phyloP scores from a whole-genome alignment of 768 basidiomycete genomes.

The Leccinum variicolor region DNA sequence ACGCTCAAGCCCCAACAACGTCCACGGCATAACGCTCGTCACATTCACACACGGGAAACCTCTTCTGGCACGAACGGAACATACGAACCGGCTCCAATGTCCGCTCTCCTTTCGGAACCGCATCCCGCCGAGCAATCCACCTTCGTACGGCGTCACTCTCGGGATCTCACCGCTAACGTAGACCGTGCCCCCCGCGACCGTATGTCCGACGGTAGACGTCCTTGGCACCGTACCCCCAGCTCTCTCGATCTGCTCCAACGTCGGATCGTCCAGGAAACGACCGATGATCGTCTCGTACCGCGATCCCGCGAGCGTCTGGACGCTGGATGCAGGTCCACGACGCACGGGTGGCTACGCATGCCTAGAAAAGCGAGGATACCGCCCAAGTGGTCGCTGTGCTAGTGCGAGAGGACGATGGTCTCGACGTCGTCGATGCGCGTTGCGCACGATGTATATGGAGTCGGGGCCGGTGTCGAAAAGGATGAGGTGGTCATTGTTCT shows the following conservation, averaged over 20 bases:
- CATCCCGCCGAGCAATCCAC: conserved; percentile 63
- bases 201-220: conserved; percentile 57
- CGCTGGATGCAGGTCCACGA: conserved; percentile 78
- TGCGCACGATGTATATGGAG: conserved; percentile 65
- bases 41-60: too few species aligned
- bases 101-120: conserved; percentile 47
- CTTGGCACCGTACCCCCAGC: conserved; percentile 57
- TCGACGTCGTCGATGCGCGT: conserved; percentile 55
- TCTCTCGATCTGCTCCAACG: conserved; percentile 58
- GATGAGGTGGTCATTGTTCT: conserved; percentile 44
- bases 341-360: conserved; percentile 39
- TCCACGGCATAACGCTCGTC: conserved; percentile 78
- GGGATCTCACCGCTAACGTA: conserved; percentile 84
- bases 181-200: conserved; percentile 57
- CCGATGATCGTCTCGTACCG: conserved; percentile 55
- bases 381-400: conserved; percentile 76
- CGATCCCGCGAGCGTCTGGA: conserved; percentile 71
- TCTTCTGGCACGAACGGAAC: neutral
- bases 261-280: conserved; percentile 66
- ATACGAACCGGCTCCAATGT: conserved; percentile 46
- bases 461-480: conserved; percentile 88
- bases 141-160: conserved; percentile 63
- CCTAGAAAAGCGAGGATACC: conserved; percentile 66
- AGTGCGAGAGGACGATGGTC: conserved; percentile 70
- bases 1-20: conserved; percentile 80